Evolutionary conservation across 371 early-diverging fungal species (phyloP).

Genomic region (Syncephalastrum monosporum): DNA sequence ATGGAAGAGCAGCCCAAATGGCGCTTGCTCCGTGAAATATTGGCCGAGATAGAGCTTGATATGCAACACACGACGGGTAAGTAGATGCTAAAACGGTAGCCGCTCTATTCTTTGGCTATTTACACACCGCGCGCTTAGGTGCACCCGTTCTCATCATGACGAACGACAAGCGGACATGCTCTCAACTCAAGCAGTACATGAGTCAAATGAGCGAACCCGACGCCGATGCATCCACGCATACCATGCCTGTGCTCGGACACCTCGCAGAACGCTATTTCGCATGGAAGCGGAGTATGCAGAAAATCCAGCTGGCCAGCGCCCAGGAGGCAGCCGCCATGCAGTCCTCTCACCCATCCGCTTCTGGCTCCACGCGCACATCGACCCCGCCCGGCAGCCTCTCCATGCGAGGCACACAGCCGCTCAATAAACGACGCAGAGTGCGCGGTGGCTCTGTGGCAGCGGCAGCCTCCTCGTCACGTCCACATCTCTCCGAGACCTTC

Average conservation of each 20-base stretch:
- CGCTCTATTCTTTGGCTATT: no score
- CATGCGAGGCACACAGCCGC: slow-evolving; percentile 41
- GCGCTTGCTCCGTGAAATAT: slow-evolving; percentile 64
- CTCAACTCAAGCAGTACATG: slow-evolving; percentile 64
- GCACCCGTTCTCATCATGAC: slow-evolving; percentile 70
- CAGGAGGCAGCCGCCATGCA: slow-evolving; percentile 1
- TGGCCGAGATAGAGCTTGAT: slow-evolving; percentile 76
- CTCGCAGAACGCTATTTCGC: slow-evolving; percentile 61
- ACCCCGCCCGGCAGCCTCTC: neutral
- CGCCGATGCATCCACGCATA: neutral
- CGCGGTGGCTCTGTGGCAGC: slow-evolving; percentile 66
- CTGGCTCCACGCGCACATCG: slow-evolving; percentile 6
- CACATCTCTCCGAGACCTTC: slow-evolving; percentile 26
- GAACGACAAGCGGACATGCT: slow-evolving; percentile 64
- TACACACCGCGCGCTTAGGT: slow-evolving; percentile 5
- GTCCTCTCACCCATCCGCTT: slow-evolving; percentile 1
- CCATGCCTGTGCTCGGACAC: slow-evolving; percentile 41
- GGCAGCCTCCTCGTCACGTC: slow-evolving; percentile 17
- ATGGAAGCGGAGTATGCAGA: slow-evolving; percentile 61
- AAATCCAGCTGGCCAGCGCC: slow-evolving; percentile 28
- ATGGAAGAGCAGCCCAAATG: slow-evolving; percentile 92
- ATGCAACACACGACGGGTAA: slow-evolving; percentile 29
- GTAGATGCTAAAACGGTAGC: neutral
- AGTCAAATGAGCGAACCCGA: slow-evolving; percentile 19
- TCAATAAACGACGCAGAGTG: slow-evolving; percentile 77